A percentile compares a stretch with the other conserved stretches of the same genome.
Conservation (phyloP, 1,284 basidiomycete genomes). For the Ceratobasidium sp. region DNA sequence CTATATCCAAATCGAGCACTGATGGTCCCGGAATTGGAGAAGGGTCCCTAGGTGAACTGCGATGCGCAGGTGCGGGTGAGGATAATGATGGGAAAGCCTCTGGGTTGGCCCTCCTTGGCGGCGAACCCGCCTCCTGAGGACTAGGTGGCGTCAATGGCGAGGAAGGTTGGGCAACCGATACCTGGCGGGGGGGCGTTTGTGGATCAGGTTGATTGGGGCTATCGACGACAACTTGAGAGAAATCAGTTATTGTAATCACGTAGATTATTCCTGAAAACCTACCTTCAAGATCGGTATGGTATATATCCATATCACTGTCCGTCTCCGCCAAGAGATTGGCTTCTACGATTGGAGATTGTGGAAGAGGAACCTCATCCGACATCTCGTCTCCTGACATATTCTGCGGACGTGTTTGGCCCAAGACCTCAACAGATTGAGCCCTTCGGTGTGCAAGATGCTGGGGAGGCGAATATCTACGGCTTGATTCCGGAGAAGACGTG, state of each 20-base stretch:
- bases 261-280: background rate
- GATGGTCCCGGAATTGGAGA: background rate
- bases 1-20: background rate
- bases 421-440: background rate
- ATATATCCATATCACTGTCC: background rate
- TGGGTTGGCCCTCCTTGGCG: background rate
- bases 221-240: too few relatives aligned
- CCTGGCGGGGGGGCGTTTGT: background rate
- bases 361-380: background rate
- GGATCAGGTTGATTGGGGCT: too few relatives aligned
- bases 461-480: constrained; percentile 27
- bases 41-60: too few relatives aligned
- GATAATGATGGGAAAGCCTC: background rate
- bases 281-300: background rate
- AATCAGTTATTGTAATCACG: background rate
- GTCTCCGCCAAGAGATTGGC: too few relatives aligned
- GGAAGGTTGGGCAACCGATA: background rate
- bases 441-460: background rate
- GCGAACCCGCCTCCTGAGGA: background rate
- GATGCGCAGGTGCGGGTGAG: background rate
- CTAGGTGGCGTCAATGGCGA: background rate
- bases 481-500: constrained; percentile 11
- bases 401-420: too few relatives aligned
- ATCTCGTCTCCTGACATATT: background rate
- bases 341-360: background rate